These are phyloP conservation scores for Vachellia collinsii DNA, from an alignment of 306 rosid genomes.

Conservation along the genomic window DNA sequence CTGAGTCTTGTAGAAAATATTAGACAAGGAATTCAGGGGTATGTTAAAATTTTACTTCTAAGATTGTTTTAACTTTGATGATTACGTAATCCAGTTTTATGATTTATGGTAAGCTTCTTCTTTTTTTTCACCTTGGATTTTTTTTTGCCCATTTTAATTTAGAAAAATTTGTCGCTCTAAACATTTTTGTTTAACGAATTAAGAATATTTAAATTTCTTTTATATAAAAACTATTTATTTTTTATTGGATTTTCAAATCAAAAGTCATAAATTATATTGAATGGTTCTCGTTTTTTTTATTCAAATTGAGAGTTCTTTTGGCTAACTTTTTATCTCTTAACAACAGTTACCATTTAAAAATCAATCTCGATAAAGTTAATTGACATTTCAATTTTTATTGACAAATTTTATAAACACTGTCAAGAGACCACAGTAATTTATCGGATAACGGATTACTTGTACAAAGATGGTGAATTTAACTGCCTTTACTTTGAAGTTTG, in stretches of 20 bases:
- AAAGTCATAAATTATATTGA: background rate
- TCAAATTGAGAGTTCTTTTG: background rate
- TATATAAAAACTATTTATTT: background rate
- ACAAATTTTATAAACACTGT: background rate
- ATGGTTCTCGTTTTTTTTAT: background rate
- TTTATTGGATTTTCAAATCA: background rate
- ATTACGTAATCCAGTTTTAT: background rate
- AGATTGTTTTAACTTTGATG: background rate
- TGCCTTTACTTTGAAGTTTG: background rate
- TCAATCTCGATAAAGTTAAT: background rate
- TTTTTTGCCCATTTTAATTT: too few species aligned
- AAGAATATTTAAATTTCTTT: background rate
- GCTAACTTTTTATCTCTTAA: background rate
- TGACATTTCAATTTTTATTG: background rate
- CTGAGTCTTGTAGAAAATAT: background rate
- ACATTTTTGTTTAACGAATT: background rate
- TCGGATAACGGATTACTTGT: conserved; percentile 40
- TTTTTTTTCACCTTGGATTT: background rate
- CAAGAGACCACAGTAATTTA: background rate
- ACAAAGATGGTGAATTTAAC: conserved; percentile 33
- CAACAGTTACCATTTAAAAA: background rate
- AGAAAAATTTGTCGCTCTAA: too few species aligned
- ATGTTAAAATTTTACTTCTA: background rate
- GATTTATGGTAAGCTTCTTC: too few species aligned
- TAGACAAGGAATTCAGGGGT: background rate